phyloP scores from a whole-genome alignment of 2,329 filamentous ascomycete species.

The Dactylonectria macrodidyma region DNA sequence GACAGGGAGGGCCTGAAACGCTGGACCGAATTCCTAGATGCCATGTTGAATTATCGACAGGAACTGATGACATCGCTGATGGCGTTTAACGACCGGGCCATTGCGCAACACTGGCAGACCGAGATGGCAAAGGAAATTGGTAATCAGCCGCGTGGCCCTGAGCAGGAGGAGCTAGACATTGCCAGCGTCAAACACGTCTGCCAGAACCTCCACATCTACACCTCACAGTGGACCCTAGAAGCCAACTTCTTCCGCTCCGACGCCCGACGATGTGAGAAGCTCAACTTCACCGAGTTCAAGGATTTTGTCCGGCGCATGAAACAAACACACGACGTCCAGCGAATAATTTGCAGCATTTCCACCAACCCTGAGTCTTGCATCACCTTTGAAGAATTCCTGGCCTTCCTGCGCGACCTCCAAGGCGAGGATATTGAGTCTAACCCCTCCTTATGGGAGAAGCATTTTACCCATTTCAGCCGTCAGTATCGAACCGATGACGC shows the following conservation, averaged over 20 bases:
- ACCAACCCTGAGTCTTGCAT: slow-evolving; percentile 75
- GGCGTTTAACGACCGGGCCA: slow-evolving; percentile 85
- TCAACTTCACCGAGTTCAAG: slow-evolving; percentile 87
- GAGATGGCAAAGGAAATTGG: slow-evolving; percentile 82
- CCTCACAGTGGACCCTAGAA: slow-evolving; percentile 80
- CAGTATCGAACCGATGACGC: slow-evolving; percentile 66
- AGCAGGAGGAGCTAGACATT: slow-evolving; percentile 82
- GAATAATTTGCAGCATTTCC: slow-evolving; percentile 77
- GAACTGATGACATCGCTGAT: slow-evolving; percentile 92
- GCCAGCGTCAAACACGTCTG: slow-evolving; percentile 86
- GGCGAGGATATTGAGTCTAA: slow-evolving; percentile 81
- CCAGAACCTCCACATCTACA: slow-evolving; percentile 92
- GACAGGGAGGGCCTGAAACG: slow-evolving; percentile 79
- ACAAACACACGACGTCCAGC: slow-evolving; percentile 83
- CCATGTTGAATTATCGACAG: slow-evolving; percentile 87
- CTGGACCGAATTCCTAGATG: slow-evolving; percentile 89
- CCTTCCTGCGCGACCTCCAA: slow-evolving; percentile 82
- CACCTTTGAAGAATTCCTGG: slow-evolving; percentile 79
- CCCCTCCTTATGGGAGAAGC: slow-evolving; percentile 75
- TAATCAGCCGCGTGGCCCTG: slow-evolving; percentile 64
- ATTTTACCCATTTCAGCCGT: slow-evolving; percentile 80
- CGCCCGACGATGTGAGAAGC: slow-evolving; percentile 71
- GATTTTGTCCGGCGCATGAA: slow-evolving; percentile 88
- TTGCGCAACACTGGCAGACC: slow-evolving; percentile 87
- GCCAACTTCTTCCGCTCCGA: slow-evolving; percentile 83